These are phyloP conservation scores for Zymoseptoria crescenta DNA, from an alignment of 2,329 filamentous ascomycete species.

Conservation along the genomic window DNA sequence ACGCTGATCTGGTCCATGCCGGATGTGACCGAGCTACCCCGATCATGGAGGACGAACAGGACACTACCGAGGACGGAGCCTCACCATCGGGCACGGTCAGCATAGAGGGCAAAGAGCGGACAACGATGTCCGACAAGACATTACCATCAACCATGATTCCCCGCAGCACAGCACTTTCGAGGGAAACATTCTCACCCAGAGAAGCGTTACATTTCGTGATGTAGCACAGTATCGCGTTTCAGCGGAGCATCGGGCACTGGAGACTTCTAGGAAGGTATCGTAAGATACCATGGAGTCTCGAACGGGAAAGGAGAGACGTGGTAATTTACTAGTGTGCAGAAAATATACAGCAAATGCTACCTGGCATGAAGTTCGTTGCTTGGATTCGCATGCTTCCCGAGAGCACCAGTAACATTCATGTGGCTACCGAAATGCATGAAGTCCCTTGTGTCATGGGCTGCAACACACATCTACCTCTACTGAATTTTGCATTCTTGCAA, in stretches of 20 bases:
- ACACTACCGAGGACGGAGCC: not conserved
- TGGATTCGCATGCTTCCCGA: not conserved
- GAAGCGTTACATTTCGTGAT: too few species aligned
- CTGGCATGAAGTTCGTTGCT: not conserved
- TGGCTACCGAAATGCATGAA: not conserved
- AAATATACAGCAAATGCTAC: not conserved
- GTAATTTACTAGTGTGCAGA: not conserved
- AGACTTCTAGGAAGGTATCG: not conserved
- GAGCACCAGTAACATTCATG: not conserved
- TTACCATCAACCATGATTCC: not conserved
- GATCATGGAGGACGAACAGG: not conserved
- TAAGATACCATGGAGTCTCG: not conserved
- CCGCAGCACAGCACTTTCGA: not conserved
- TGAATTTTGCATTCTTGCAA: not conserved
- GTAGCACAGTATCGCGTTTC: too few species aligned
- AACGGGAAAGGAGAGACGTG: not conserved
- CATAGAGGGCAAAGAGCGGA: not conserved
- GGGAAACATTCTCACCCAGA: not conserved
- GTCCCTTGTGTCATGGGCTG: not conserved
- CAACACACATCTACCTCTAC: not conserved
- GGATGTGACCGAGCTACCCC: not conserved
- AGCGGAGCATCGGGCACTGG: too few species aligned
- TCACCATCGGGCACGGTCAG: not conserved
- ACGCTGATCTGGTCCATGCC: conserved; percentile 11
- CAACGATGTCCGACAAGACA: not conserved